Evolutionary conservation across 2,329 filamentous ascomycete genomes (phyloP), one percentile per base, ranked within the genome.

Genomic region (Massarina eburnea): DNA sequence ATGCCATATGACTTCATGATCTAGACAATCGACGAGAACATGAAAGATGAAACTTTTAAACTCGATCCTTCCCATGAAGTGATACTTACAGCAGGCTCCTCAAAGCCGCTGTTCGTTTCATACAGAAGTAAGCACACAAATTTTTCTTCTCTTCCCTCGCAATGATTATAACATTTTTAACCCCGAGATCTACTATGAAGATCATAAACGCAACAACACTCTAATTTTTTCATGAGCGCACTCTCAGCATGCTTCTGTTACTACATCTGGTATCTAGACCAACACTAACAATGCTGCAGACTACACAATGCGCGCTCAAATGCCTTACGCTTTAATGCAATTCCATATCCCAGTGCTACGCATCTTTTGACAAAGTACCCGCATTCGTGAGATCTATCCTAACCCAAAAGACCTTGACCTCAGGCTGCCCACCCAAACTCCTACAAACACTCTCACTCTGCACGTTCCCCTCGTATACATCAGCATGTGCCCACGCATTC

Each of bases 181-280:
- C 81, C 75, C 81, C 75, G 76, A 83, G 71, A 63, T 70, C 66
- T 68, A 67, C 76, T 46, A 71, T 83, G 81, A 82, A 73, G 80
- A 83, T 68, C 57, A 78, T 76, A 77, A 78, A 73, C 74, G 76
- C 78, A 82, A 80, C 80, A 84, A 80, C 80, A 84, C 80, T 85
- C 81, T 85, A 84, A 84, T 85, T 85, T 85, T 84, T 85, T 84
- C 70, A 80, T 84, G 82, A 85, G 63, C 66, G 55, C 49, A 40
- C 21, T 41, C 29, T 37, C 48, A 20, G 39, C 26, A 20, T 6
- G 27, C 12, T 49, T 47, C 20, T 39, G 29, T 44, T 49, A 22
- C 43, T 24, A 27, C 15, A 17, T 26, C 9, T 32, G 19, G 45
- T 1, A 41, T 8, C 22, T 6, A 19, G 17, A 42, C 50, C 19